phyloP scores from a whole-genome alignment of 306 rosid species.

The Fragaria vesca region DNA sequence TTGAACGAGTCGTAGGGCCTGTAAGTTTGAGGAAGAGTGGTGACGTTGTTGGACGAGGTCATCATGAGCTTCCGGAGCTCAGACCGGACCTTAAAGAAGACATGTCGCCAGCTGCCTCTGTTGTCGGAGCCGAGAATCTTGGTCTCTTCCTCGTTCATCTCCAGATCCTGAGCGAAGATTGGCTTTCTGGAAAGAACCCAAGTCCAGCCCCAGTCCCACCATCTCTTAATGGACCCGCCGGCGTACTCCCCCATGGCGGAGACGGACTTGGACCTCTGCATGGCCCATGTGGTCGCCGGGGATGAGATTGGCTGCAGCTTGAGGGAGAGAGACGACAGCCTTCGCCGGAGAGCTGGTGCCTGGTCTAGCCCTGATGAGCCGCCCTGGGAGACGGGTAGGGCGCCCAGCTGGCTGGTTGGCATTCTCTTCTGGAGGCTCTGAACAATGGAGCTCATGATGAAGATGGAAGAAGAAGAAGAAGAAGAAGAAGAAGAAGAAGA shows the following conservation, averaged over 20 bases:
- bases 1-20: slow-evolving; percentile 39
- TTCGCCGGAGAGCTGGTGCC: slow-evolving; percentile 46
- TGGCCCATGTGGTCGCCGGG: slow-evolving; percentile 48
- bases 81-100: slow-evolving; percentile 62
- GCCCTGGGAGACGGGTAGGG: slow-evolving; percentile 62
- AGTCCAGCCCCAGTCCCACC: slow-evolving; percentile 83
- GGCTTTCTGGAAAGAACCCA: slow-evolving; percentile 79
- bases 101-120: slow-evolving; percentile 71
- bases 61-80: slow-evolving; percentile 52
- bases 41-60: slow-evolving; percentile 37
- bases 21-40: slow-evolving; percentile 70
- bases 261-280: slow-evolving; percentile 64
- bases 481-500: background rate
- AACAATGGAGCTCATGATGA: slow-evolving; percentile 42
- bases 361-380: slow-evolving; percentile 16
- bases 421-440: slow-evolving; percentile 39
- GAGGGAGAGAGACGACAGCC: slow-evolving; percentile 70
- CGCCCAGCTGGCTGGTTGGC: slow-evolving; percentile 35
- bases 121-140: slow-evolving; percentile 56
- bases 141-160: slow-evolving; percentile 75
- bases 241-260: slow-evolving; percentile 66
- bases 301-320: slow-evolving; percentile 52
- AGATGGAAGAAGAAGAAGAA: too few relatives aligned
- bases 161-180: slow-evolving; percentile 73
- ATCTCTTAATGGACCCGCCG: slow-evolving; percentile 53